Conservation (phyloP, 2,329 filamentous ascomycete genomes). For the Neofusicoccum parvum region DNA sequence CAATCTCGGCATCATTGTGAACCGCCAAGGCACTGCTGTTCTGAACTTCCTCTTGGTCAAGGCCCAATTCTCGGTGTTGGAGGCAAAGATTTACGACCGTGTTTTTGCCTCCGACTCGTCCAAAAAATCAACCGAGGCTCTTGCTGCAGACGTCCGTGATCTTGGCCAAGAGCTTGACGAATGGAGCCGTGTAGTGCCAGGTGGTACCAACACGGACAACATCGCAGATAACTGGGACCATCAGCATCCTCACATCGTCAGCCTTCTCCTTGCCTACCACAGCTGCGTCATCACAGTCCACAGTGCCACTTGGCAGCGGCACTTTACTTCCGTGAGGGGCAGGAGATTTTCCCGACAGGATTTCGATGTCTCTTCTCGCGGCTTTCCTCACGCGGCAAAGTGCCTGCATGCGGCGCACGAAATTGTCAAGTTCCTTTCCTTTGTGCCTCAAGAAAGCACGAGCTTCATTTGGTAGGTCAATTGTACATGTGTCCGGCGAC, state of each 20-base stretch:
- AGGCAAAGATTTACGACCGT: neutral
- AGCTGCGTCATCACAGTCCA: neutral
- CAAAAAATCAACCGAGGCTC: neutral
- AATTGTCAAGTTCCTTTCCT: neutral
- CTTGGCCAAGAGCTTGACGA: neutral
- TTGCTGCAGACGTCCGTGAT: neutral
- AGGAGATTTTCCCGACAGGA: neutral
- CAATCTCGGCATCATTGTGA: neutral
- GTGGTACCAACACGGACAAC: neutral
- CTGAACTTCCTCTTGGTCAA: neutral
- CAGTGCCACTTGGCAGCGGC: slow-evolving; percentile 8
- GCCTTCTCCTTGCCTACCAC: slow-evolving; percentile 1
- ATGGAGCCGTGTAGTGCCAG: neutral
- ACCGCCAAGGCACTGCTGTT: neutral
- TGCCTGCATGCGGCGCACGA: neutral
- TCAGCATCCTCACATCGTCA: neutral
- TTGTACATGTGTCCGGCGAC: too few relatives aligned
- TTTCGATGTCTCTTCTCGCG: neutral
- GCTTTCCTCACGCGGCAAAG: neutral
- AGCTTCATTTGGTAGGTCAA: neutral
- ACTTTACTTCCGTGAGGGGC: neutral
- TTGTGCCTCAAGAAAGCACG: neutral
- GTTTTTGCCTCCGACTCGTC: neutral
- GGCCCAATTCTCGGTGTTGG: neutral
- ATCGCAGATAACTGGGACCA: neutral